Percentiles rank a stretch among this genome's conserved stretches.
Conservation (phyloP, 2,329 filamentous ascomycete genomes). For the Amesomyces nigricolor region DNA sequence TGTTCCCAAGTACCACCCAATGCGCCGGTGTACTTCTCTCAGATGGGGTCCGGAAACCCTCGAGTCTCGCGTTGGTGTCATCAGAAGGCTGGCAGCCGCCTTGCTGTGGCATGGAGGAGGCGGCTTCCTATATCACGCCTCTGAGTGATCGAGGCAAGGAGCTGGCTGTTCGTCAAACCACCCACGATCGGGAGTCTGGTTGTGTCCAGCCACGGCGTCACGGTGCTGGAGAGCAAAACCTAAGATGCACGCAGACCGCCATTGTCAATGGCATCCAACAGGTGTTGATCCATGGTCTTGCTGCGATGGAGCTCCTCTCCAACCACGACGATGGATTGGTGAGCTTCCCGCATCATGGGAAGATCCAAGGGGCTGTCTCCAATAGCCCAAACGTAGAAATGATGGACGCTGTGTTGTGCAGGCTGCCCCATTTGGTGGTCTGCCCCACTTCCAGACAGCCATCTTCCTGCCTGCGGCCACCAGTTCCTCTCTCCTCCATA, state of each 20-base stretch:
- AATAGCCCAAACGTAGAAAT: slow-evolving; percentile 47
- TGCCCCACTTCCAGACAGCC: no score
- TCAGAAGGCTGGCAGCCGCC: slow-evolving; percentile 45
- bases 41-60: slow-evolving; percentile 40
- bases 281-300: slow-evolving; percentile 44
- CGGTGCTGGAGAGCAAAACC: slow-evolving; percentile 38
- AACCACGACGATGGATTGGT: slow-evolving; percentile 52
- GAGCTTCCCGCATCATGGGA: slow-evolving; percentile 48
- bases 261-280: slow-evolving; percentile 39
- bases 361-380: slow-evolving; percentile 57
- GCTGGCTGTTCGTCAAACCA: slow-evolving; percentile 26
- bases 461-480: no score
- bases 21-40: slow-evolving; percentile 42
- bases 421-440: no score
- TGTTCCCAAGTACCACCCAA: slow-evolving; percentile 50
- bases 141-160: neutral
- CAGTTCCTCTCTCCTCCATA: no score
- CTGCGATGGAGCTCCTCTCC: slow-evolving; percentile 43
- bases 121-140: neutral
- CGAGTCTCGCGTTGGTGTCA: slow-evolving; percentile 49
- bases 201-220: slow-evolving; percentile 38
- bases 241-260: slow-evolving; percentile 41
- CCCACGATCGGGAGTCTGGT: slow-evolving; percentile 38
- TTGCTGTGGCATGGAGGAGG: slow-evolving; percentile 42
- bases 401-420: no score